Base-by-base conservation (phyloP, 345 rosid genomes). In the Iberis pinnata region DNA sequence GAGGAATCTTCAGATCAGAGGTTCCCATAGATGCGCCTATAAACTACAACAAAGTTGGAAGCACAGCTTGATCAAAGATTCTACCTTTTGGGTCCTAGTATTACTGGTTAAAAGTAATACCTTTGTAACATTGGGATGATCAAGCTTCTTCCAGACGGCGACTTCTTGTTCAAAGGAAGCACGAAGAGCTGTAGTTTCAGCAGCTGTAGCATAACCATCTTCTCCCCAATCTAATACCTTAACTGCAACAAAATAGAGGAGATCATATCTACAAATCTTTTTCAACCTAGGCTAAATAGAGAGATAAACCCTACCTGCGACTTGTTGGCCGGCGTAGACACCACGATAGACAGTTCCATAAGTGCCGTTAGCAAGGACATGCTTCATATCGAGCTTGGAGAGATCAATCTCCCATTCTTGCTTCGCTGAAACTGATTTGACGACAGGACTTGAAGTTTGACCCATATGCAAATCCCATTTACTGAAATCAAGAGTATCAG, bases 21-120 rank as follows among this genome's bases (percentile, higher is more conserved):
- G 89, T 82, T 65, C 95, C 95, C 85, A 86, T 86, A 43, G 95
- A 82, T 46, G 95, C 95, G 70, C 95, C 95, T 24, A 82, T 67
- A 52, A 85, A 85, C 89, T 85, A 68, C 17, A 53, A 53, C 25
- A 7, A 24, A 9, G 9, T 29, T 26, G 29, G 3, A 38, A 33
- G 4, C 24, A 18, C 6, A 43, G 41, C 17, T 18, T 7, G 26
- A 53, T 33, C 12, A 45, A 4, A 45, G 49, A 11, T 40, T 31
- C 38, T 29, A 29, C 6, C 3, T 3, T 3, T 22, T 22, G 25
- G 25, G 25, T n/a, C n/a, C n/a, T n/a, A n/a, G n/a, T n/a, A n/a
- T n/a, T n/a, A 6, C 6, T 22, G 25, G 5, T 4, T 4, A 24
- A 50, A 63, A 9, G 60, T 41, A 8, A 42, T 19, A 82, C 95